Base-by-base conservation (phyloP, 352 stramenopile species). In the Phytophthora podocarpi region DNA sequence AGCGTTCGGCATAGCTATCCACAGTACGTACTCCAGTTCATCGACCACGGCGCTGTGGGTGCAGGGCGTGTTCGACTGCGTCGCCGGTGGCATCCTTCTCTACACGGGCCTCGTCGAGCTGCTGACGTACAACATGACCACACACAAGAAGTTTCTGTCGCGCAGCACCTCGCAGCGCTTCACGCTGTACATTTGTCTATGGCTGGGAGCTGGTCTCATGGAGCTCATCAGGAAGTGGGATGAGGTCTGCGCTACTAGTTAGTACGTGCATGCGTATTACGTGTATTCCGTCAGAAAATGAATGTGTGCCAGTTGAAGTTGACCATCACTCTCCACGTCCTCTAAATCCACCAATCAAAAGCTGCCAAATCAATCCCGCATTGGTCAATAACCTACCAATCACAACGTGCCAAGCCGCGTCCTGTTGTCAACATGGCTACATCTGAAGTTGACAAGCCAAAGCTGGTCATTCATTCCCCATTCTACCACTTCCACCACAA, bases 91-190 rank as follows among this genome's bases (percentile, higher is more conserved):
- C 11, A 91, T 91, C 54, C 45, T 93, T 48, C 55, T 92, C 1
- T 92, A 91, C 66, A 88, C 77, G n/a, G 77, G 77, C 24, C 46
- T 91, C 8, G 76, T 91, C 4, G 76, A 88, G 54, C 61, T 91
- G 13, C 48, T 93, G 60, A 86, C 82, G 51, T 78, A 87, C 66
- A 82, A 86, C 56, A 79, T 91, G 68, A 90, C 80, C 27, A 83
- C 56, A 4, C 90, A 85, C 67, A 32, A 67, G 20, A 63, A 77
- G 30, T 91, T 94, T 35, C 47, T 87, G 18, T 52, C 41, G 2
- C 60, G 67, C 0, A 57, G 28, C 0, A 35, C 55, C 9, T 21
- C 35, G 0, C 60, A 88, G 35, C 73, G 76, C 0, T 65, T 82
- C 15, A 37, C 70, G 6, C 37, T 86, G 16, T 84, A 89, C 39